A percentile compares a stretch with the other conserved stretches of the same genome.
phyloP scores from a whole-genome alignment of 2,329 filamentous ascomycete genomes.

The Diaporthe citrichinensis region DNA sequence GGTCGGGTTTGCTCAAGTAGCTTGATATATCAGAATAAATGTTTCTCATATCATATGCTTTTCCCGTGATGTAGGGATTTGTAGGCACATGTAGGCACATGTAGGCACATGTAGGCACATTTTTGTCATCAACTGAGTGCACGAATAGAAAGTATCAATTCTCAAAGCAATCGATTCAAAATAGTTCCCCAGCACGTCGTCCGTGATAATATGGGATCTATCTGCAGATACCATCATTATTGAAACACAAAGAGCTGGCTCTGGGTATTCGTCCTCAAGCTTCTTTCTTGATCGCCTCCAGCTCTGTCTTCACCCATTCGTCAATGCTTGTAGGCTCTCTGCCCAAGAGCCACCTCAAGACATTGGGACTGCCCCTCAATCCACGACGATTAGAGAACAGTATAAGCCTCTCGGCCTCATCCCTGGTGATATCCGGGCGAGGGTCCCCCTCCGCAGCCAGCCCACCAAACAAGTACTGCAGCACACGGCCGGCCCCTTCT shows the following conservation, averaged over 20 bases:
- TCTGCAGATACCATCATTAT: background rate
- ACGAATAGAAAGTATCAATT: too few species aligned
- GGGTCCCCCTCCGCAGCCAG: constrained; percentile 28
- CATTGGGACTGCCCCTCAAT: constrained; percentile 45
- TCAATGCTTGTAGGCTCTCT: constrained; percentile 43
- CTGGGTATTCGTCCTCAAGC: background rate
- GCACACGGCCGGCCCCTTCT: background rate
- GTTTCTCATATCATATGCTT: too few species aligned
- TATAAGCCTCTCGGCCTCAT: constrained; percentile 44
- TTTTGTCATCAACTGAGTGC: too few species aligned
- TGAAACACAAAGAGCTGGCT: too few species aligned
- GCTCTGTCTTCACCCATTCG: constrained; percentile 21
- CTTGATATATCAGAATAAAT: too few species aligned
- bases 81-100: too few species aligned
- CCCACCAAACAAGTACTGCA: constrained; percentile 8
- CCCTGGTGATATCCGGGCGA: constrained; percentile 41
- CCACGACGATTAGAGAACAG: constrained; percentile 46
- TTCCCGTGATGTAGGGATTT: too few species aligned
- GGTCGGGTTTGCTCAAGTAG: background rate
- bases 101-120: too few species aligned
- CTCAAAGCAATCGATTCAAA: too few species aligned
- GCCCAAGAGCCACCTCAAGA: constrained; percentile 46
- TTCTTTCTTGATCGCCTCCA: background rate
- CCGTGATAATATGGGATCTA: background rate
- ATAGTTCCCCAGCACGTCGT: too few species aligned